Base-by-base conservation (phyloP, 371 early-diverging fungal species). In the Mucor irregularis region DNA sequence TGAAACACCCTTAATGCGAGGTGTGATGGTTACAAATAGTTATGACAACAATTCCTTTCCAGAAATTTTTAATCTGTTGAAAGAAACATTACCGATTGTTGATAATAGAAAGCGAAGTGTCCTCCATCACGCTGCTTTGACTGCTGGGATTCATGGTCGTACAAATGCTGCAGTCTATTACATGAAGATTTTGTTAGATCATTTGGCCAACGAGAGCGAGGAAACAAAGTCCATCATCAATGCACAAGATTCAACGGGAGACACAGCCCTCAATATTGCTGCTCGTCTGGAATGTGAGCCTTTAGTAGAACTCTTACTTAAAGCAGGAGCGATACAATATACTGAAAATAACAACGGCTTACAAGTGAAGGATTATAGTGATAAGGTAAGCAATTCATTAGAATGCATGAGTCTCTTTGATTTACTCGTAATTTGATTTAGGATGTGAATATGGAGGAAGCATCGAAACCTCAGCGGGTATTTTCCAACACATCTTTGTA, bases 121-220 rank as follows among this genome's bases (percentile, higher is more conserved):
- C 0, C 71, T 97, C 3, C 98, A 97, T 63, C 98, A 97, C 64
- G 87, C 91, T 26, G 88, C 88, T 0, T 62, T 89, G 4, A 83
- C 90, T 2, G 74, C 81, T 29, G 70, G 80, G 2, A 75, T 74
- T 17, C 80, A 86, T 17, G 88, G 86, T 1, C 81, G 90, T 26
- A 75, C 73, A 5, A 60, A 75, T 16, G 86, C 91, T 2, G 82
- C 88, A 13, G 51, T 81, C 34, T 94, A 91, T 58, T 95, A 94
- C 66, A 77, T 90, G 68, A 86, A 88, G 31, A 83, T 89, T 53
- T 42, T 90, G 22, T 55, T 92, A 14, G 34, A 51, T 10, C 17
- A 34, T 28, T 39, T 51, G 3, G 10, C 39, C 0, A 13, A 19
- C 19, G 42, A 39, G n/a, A 17, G 33, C 17, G 39, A 53, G 1